These are phyloP conservation scores for Chimonanthus praecox DNA, from an alignment of 164 flowering plant genomes.

Conservation along the genomic window DNA sequence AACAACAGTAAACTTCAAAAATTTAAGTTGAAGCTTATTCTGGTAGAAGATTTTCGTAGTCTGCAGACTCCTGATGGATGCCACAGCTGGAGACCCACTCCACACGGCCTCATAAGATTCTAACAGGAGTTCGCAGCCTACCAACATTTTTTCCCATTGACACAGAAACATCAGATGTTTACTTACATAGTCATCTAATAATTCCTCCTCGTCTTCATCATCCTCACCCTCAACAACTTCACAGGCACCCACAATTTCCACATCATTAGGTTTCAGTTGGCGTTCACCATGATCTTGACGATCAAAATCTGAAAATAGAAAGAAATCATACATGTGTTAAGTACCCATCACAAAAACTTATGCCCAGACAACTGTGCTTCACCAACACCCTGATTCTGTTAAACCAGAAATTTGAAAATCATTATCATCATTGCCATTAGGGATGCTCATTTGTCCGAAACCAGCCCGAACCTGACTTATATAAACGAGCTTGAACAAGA, in stretches of 20 bases:
- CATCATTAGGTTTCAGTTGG: slow-evolving; percentile 7
- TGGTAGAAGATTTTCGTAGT: neutral
- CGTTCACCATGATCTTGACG: slow-evolving; percentile 7
- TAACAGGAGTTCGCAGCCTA: neutral
- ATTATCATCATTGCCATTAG: too few relatives aligned
- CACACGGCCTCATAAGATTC: neutral
- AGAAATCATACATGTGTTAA: too few relatives aligned
- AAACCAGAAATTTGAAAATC: too few relatives aligned
- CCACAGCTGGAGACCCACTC: neutral
- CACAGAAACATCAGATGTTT: neutral
- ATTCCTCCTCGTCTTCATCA: slow-evolving; percentile 48
- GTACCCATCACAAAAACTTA: too few relatives aligned
- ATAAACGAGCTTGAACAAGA: too few relatives aligned
- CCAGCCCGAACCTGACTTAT: too few relatives aligned
- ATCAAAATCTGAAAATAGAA: slow-evolving; percentile 7
- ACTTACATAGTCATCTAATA: slow-evolving; percentile 22
- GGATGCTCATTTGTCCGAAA: too few relatives aligned
- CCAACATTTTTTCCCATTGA: slow-evolving; percentile 25
- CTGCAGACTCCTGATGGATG: slow-evolving; percentile 18
- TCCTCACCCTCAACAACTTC: slow-evolving; percentile 43
- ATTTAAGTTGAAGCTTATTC: neutral
- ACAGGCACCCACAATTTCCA: slow-evolving; percentile 23
- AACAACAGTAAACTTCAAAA: neutral
- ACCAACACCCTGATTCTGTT: too few relatives aligned
- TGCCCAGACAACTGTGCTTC: too few relatives aligned